These are phyloP conservation scores for Geranium incanum DNA, from an alignment of 441 rosid genomes.

Conservation along the genomic window DNA sequence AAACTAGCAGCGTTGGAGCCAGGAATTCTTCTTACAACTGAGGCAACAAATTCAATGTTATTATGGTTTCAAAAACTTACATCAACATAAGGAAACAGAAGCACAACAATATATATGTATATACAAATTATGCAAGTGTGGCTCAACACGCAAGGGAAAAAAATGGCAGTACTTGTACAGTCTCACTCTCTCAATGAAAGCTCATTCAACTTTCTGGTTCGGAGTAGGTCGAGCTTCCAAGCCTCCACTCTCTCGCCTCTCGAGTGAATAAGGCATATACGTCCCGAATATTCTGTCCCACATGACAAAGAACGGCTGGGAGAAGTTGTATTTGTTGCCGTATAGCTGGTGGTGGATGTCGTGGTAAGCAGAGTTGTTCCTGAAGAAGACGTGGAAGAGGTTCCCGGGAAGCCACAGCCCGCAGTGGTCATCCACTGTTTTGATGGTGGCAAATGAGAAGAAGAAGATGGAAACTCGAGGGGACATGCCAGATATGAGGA, in stretches of 20 bases:
- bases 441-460: slow-evolving; percentile 87
- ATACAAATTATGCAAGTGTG: slow-evolving; percentile 23
- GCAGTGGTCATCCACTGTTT: slow-evolving; percentile 89
- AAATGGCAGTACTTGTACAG: slow-evolving; percentile 18
- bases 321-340: slow-evolving; percentile 83
- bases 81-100: slow-evolving; percentile 18
- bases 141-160: slow-evolving; percentile 13
- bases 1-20: not conserved
- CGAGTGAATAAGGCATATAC: slow-evolving; percentile 78
- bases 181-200: slow-evolving; percentile 12
- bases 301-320: slow-evolving; percentile 84
- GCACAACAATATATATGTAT: slow-evolving; percentile 20
- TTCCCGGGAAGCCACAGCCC: slow-evolving; percentile 94
- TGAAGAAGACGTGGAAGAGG: slow-evolving; percentile 72
- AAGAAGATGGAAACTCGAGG: slow-evolving; percentile 77
- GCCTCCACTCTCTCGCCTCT: slow-evolving; percentile 66
- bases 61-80: slow-evolving; percentile 3
- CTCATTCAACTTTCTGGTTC: slow-evolving; percentile 36
- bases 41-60: not conserved
- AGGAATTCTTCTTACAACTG: not conserved
- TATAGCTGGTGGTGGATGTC: slow-evolving; percentile 91
- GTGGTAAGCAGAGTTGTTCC: slow-evolving; percentile 85
- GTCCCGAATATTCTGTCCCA: slow-evolving; percentile 95
- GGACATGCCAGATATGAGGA: slow-evolving; percentile 87
- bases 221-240: slow-evolving; percentile 57